phyloP scores from a whole-genome alignment of 169 alveolate species.

The Plasmodium sp. region DNA sequence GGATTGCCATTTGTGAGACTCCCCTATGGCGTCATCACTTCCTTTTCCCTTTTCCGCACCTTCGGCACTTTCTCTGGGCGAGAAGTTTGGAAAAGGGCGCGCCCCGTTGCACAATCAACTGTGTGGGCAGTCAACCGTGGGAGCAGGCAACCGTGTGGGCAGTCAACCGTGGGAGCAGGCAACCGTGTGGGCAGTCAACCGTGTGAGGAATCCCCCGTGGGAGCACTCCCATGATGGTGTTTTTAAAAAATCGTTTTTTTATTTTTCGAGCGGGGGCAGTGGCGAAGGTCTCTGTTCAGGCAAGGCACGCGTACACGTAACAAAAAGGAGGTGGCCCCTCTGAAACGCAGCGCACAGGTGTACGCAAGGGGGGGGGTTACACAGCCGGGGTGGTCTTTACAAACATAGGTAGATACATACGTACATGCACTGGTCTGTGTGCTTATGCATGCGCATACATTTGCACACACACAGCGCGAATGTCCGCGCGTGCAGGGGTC shows the following conservation, averaged over 20 bases:
- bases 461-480: background rate
- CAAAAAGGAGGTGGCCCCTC: background rate
- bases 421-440: background rate
- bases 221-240: background rate
- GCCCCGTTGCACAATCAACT: background rate
- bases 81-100: too few species aligned
- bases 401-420: background rate
- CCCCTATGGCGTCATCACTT: background rate
- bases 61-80: background rate
- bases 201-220: background rate
- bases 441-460: background rate
- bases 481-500: background rate
- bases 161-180: too few species aligned
- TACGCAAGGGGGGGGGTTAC: background rate
- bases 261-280: background rate
- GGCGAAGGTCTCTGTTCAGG: background rate
- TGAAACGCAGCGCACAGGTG: background rate
- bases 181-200: background rate
- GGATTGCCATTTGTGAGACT: background rate
- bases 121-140: too few species aligned
- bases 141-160: background rate
- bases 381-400: background rate
- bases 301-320: background rate
- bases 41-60: background rate
- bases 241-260: background rate